Evolutionary conservation across 148 eudicot genomes (phyloP).

Genomic region (Amaranthus palmeri): DNA sequence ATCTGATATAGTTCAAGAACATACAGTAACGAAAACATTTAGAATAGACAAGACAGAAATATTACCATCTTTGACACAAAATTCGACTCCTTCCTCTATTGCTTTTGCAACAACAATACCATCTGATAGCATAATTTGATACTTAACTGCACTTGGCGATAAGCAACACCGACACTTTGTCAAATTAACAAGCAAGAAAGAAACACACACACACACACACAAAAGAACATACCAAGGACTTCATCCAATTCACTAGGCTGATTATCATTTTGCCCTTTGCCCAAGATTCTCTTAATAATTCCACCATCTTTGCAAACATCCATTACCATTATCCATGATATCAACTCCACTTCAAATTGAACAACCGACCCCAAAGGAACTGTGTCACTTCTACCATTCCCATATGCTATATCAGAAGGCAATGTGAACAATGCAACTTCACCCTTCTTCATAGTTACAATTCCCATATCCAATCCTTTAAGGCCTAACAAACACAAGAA

Average conservation of each 20-base stretch:
- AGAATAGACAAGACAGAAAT: neutral
- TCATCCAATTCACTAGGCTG: conserved; percentile 65
- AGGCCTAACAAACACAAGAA: conserved; percentile 29
- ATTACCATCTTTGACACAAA: conserved; percentile 56
- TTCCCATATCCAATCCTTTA: conserved; percentile 42
- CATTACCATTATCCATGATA: conserved; percentile 54
- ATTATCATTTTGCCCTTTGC: conserved; percentile 43
- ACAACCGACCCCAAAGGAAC: conserved; percentile 35
- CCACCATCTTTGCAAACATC: conserved; percentile 74
- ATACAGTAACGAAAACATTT: neutral
- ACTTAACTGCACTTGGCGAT: conserved; percentile 38
- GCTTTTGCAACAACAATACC: conserved; percentile 43
- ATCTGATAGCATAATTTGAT: conserved; percentile 36
- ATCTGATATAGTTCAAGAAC: neutral
- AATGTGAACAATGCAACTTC: conserved; percentile 56
- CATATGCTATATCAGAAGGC: conserved; percentile 41
- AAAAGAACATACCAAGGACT: conserved; percentile 57
- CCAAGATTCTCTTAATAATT: conserved; percentile 48
- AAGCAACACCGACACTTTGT: neutral
- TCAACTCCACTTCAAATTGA: conserved; percentile 53
- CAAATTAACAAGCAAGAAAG: neutral
- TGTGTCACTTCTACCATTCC: conserved; percentile 28
- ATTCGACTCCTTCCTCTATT: conserved; percentile 43
- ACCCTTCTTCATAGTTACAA: conserved; percentile 58
- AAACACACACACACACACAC: neutral